Percentiles rank a stretch among this genome's conserved stretches.
These are phyloP conservation scores for Penicillium silybi DNA, from an alignment of 495 filamentous ascomycete species.

Conservation along the genomic window DNA sequence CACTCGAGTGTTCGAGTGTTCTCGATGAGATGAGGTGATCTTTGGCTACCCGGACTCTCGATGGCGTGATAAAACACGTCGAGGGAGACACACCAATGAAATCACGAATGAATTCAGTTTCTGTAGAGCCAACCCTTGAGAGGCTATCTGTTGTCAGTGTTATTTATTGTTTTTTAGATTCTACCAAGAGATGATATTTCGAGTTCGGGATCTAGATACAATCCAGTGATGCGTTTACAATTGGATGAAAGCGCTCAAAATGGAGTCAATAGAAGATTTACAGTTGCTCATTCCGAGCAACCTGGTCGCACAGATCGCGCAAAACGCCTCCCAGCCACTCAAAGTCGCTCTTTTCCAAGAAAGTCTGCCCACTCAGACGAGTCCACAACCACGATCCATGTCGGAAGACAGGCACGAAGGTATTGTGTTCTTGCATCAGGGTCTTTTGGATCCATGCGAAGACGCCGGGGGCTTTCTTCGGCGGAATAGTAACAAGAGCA, in stretches of 20 bases:
- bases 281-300: constrained; percentile 48
- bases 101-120: background rate
- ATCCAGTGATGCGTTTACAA: background rate
- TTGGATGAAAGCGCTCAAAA: no score
- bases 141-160: no score
- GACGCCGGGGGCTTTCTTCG: constrained; percentile 32
- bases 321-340: constrained; percentile 61
- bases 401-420: constrained; percentile 61
- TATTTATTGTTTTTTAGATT: no score
- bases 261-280: background rate
- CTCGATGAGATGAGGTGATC: constrained; percentile 16
- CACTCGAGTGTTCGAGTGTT: constrained; percentile 4
- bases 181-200: background rate
- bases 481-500: constrained; percentile 24
- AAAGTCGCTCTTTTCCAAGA: constrained; percentile 73
- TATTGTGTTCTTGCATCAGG: constrained; percentile 58
- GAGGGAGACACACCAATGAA: background rate
- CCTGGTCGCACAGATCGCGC: constrained; percentile 57
- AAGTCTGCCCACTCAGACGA: constrained; percentile 75
- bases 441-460: constrained; percentile 54
- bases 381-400: constrained; percentile 63
- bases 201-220: background rate
- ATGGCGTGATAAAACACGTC: constrained; percentile 13
- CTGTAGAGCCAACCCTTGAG: background rate
- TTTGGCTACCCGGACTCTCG: background rate